Evolutionary conservation across 805 yeast species (phyloP), one percentile per base, ranked within the genome.

Genomic region (Novakomyces olei): DNA sequence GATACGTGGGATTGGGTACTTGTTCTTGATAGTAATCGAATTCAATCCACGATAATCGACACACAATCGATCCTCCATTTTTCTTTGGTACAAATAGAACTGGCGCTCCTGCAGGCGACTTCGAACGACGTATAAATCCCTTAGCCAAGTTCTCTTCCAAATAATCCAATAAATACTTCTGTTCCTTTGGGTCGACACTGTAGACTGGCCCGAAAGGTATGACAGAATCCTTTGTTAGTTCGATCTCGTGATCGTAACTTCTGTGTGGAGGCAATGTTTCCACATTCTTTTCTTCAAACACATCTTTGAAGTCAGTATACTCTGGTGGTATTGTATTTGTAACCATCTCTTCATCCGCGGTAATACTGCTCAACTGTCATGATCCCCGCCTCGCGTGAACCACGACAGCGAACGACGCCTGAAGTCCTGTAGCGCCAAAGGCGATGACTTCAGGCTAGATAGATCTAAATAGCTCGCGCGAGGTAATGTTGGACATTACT

Each of bases 21-120:
- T 23, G 25, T 41, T 37, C 25, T 37, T 34, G 14, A 41, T 30
- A 1, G 45, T 44, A 15, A 24, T 26, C 5, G 18, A 15, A 27
- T 45, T 44, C 29, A 44, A 28, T 4, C 19, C 24, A 17, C 47
- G 12, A 27, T 29, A 44, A 28, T 44, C 47, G 2, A 43, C 35
- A 18, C 44, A 38, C 31, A 42, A 30, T 10, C 45, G 27, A 2
- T 3, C 28, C n/a, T 12, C 42, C 41, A 32, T 41, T 41, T 29
- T 40, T 38, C 34, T 41, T 40, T 15, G 31, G n/a, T 1, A 41
- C 43, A 22, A 41, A 41, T 12, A 40, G 23, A 2, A 41, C 38
- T 8, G 44, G 42, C 12, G 33, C 29, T 4, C 34, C 36, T 5
- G 27, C 37, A 22, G 24, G 24, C 8, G 9, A 8, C 24, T 8